phyloP scores from a whole-genome alignment of 495 filamentous ascomycete genomes.

The Cercophora sp. region DNA sequence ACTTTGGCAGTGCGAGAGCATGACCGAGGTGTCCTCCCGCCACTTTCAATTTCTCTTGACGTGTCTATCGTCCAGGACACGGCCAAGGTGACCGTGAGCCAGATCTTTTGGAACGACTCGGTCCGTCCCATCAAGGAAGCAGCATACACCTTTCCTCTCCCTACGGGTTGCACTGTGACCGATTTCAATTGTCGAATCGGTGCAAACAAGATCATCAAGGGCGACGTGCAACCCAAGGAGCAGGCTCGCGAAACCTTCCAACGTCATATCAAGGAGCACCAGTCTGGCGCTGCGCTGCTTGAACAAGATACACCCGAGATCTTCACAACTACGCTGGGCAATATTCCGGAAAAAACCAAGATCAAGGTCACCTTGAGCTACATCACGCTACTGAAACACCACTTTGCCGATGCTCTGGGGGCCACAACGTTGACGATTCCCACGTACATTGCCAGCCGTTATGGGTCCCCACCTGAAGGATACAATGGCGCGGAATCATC shows the following conservation, averaged over 20 bases:
- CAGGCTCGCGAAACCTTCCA: slow-evolving; percentile 16
- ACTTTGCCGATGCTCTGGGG: slow-evolving; percentile 4
- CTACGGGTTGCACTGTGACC: slow-evolving; percentile 15
- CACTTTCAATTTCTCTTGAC: slow-evolving; percentile 12
- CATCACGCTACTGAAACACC: slow-evolving; percentile 17
- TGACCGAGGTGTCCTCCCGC: slow-evolving; percentile 13
- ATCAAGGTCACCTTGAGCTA: slow-evolving; percentile 13
- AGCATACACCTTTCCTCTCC: slow-evolving; percentile 17
- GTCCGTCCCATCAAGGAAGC: slow-evolving; percentile 12
- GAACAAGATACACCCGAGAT: slow-evolving; percentile 18
- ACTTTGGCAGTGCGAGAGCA: slow-evolving; percentile 5
- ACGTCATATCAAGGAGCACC: slow-evolving; percentile 2
- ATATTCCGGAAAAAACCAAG: slow-evolving; percentile 12
- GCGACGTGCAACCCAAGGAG: slow-evolving; percentile 11
- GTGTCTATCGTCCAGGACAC: slow-evolving; percentile 18
- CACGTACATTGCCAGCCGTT: slow-evolving; percentile 16
- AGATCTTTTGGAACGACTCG: slow-evolving; percentile 18
- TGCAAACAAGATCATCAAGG: slow-evolving; percentile 10
- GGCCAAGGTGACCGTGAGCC: slow-evolving; percentile 10
- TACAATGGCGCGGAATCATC: slow-evolving; percentile 8
- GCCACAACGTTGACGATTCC: slow-evolving; percentile 14
- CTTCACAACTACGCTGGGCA: slow-evolving; percentile 18
- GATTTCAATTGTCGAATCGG: slow-evolving; percentile 14
- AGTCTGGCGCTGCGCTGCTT: slow-evolving; percentile 10
- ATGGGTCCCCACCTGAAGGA: slow-evolving; percentile 11